Evolutionary conservation across 495 filamentous ascomycete species (phyloP).

Genomic region (Peziza echinospora): DNA sequence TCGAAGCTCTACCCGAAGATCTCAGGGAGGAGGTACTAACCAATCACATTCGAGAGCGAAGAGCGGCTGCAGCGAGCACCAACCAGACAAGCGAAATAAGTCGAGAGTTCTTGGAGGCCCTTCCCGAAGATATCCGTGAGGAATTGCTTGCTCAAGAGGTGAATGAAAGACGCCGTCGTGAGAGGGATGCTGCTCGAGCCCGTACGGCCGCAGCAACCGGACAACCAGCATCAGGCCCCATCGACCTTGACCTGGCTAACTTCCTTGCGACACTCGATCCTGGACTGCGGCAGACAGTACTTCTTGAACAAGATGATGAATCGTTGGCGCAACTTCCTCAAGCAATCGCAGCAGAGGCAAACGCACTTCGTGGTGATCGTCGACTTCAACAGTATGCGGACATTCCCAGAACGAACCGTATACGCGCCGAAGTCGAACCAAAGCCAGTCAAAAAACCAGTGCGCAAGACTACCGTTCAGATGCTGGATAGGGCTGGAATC

Average conservation of each 20-base stretch:
- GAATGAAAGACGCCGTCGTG: conserved; percentile 67
- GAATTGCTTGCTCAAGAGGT: conserved; percentile 81
- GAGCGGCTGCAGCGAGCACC: conserved; percentile 35
- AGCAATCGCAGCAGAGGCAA: conserved; percentile 67
- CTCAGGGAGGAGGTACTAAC: conserved; percentile 88
- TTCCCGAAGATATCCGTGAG: conserved; percentile 71
- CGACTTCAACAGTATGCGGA: conserved; percentile 38
- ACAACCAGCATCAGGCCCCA: conserved; percentile 35
- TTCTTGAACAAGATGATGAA: conserved; percentile 82
- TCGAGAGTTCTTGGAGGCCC: conserved; percentile 80
- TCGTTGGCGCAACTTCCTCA: conserved; percentile 65
- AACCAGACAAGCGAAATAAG: conserved; percentile 68
- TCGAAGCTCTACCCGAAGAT: conserved; percentile 85
- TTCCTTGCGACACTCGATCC: conserved; percentile 72
- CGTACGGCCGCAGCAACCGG: conserved; percentile 29
- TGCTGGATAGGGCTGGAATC: conserved; percentile 88
- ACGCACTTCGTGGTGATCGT: conserved; percentile 41
- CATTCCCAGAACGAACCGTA: conserved; percentile 25
- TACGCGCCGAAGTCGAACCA: conserved; percentile 25
- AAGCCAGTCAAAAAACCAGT: conserved; percentile 40
- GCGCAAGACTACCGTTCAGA: conserved; percentile 66
- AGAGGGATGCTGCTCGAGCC: conserved; percentile 54
- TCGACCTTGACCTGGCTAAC: conserved; percentile 82
- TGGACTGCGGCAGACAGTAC: conserved; percentile 57
- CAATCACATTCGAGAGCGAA: conserved; percentile 59